Evolutionary conservation across 2,329 filamentous ascomycete genomes (phyloP).

Genomic region (Fusarium nodosum): DNA sequence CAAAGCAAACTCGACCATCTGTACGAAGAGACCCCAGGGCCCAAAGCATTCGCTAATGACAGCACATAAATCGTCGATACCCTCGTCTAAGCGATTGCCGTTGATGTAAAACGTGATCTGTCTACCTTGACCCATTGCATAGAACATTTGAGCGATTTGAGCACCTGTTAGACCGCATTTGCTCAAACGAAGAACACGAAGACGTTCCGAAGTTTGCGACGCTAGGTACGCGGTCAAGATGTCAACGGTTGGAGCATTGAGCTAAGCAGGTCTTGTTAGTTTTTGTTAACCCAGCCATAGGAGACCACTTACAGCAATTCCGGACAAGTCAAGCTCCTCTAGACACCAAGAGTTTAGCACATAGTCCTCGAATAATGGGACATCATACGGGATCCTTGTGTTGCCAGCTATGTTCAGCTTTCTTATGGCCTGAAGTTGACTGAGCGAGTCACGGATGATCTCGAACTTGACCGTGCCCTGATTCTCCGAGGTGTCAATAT

Average conservation of each 20-base stretch:
- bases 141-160: constrained; percentile 65
- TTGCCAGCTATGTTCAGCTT: constrained; percentile 66
- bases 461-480: constrained; percentile 64
- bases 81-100: constrained; percentile 67
- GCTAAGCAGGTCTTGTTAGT: constrained; percentile 45
- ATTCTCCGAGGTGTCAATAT: constrained; percentile 67
- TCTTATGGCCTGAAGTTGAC: constrained; percentile 60
- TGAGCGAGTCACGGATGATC: constrained; percentile 61
- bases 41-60: constrained; percentile 63
- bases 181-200: constrained; percentile 63
- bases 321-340: constrained; percentile 68
- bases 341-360: constrained; percentile 61
- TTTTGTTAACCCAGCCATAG: neutral
- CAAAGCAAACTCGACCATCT: constrained; percentile 69
- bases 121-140: constrained; percentile 63
- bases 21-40: constrained; percentile 65
- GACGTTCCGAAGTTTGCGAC: constrained; percentile 55
- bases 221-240: constrained; percentile 63
- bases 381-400: constrained; percentile 61
- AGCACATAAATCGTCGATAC: constrained; percentile 64
- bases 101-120: constrained; percentile 65
- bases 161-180: constrained; percentile 66
- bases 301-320: constrained; percentile 61
- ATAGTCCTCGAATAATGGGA: constrained; percentile 62
- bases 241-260: constrained; percentile 64